Conservation (phyloP, 177 flowering plant species). For the Telopea speciosissima region DNA sequence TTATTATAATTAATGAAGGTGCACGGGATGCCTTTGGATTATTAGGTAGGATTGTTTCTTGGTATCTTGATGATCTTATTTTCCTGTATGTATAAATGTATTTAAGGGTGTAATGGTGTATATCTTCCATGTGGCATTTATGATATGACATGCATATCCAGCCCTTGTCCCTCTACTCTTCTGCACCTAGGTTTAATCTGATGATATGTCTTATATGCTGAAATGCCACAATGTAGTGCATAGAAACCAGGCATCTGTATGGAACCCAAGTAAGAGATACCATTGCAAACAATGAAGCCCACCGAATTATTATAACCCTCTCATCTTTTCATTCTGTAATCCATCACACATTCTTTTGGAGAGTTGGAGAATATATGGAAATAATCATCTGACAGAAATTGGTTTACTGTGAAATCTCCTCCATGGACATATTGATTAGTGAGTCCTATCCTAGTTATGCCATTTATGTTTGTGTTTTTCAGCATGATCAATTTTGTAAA, state of each 20-base stretch:
- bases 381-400: background rate
- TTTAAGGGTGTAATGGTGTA: background rate
- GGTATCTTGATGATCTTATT: background rate
- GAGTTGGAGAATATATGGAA: background rate
- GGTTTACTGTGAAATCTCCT: background rate
- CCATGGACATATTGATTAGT: background rate
- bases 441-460: background rate
- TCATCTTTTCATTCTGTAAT: background rate
- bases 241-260: background rate
- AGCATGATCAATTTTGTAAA: background rate
- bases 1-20: constrained; percentile 76
- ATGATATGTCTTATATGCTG: background rate
- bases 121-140: background rate
- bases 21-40: constrained; percentile 75
- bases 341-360: background rate
- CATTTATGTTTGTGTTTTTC: background rate
- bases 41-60: constrained; percentile 41
- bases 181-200: too few relatives aligned
- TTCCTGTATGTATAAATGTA: background rate
- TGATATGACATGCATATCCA: background rate
- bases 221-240: background rate
- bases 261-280: background rate
- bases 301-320: background rate
- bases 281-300: background rate
- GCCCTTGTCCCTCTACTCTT: background rate